These are phyloP conservation scores for Pseudevernia furfuracea DNA, from an alignment of 495 filamentous ascomycete genomes.

Conservation along the genomic window DNA sequence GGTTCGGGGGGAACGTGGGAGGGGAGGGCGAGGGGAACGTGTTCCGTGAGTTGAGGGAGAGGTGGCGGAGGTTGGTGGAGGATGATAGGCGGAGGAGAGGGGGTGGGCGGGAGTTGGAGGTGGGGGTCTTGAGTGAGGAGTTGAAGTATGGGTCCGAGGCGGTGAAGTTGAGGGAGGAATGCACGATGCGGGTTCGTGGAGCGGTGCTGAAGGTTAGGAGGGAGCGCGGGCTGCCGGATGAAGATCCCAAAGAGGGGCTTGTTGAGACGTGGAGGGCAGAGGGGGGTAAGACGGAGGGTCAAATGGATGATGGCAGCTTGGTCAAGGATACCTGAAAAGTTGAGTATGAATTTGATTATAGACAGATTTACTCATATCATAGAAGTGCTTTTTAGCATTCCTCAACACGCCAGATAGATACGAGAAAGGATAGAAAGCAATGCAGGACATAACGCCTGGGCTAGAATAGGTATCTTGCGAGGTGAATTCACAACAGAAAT, in stretches of 20 bases:
- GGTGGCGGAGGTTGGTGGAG: slow-evolving; percentile 58
- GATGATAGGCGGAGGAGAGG: slow-evolving; percentile 26
- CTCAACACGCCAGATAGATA: not conserved
- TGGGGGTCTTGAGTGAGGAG: slow-evolving; percentile 61
- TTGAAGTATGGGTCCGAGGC: slow-evolving; percentile 67
- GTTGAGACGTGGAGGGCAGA: slow-evolving; percentile 58
- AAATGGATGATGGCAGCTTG: slow-evolving; percentile 57
- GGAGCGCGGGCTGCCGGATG: slow-evolving; percentile 63
- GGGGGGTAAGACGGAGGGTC: slow-evolving; percentile 48
- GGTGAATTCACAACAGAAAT: not conserved
- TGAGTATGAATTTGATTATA: not conserved
- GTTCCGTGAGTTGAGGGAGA: slow-evolving; percentile 56
- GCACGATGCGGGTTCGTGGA: slow-evolving; percentile 65
- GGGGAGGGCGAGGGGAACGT: slow-evolving; percentile 37
- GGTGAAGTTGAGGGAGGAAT: slow-evolving; percentile 70
- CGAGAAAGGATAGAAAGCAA: not conserved
- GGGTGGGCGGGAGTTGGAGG: slow-evolving; percentile 29
- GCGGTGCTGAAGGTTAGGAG: slow-evolving; percentile 71
- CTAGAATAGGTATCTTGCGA: not conserved
- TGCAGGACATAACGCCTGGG: not conserved
- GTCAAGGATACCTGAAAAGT: slow-evolving; percentile 47
- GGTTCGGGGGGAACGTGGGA: slow-evolving; percentile 52
- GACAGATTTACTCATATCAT: not conserved
- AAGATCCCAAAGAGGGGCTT: slow-evolving; percentile 61
- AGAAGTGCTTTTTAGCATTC: too few species aligned